A percentile compares a stretch with the other conserved stretches of the same genome.
Evolutionary conservation across 352 stramenopile genomes (phyloP).

Genomic region (Aphanomyces invadans): DNA sequence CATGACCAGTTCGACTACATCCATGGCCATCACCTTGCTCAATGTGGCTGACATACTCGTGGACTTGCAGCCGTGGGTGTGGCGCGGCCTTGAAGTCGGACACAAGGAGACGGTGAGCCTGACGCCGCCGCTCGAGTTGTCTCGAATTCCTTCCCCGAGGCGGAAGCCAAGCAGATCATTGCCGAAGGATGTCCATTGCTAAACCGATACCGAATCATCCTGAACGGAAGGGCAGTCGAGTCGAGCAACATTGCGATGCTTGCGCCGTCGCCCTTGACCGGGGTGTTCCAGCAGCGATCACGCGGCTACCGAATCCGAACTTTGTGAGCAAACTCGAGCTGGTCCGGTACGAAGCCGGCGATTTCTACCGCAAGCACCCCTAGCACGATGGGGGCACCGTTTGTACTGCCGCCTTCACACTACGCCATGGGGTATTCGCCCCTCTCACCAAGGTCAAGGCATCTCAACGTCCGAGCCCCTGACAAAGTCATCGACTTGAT

Average conservation of each 20-base stretch:
- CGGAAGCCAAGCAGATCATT: slow-evolving; percentile 47
- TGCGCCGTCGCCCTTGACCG: not conserved
- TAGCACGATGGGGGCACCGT: too few species aligned
- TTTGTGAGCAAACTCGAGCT: slow-evolving; percentile 65
- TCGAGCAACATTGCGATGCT: not conserved
- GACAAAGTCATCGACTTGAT: too few species aligned
- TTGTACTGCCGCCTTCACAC: too few species aligned
- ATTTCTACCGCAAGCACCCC: slow-evolving; percentile 78
- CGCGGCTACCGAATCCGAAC: slow-evolving; percentile 54
- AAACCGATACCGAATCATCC: not conserved
- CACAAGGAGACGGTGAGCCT: slow-evolving; percentile 68
- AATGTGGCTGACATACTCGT: too few species aligned
- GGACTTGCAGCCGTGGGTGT: too few species aligned
- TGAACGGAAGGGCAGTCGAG: not conserved
- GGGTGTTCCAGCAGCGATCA: slow-evolving; percentile 53
- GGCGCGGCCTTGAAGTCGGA: too few species aligned
- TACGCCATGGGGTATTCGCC: too few species aligned
- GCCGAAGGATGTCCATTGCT: slow-evolving; percentile 28
- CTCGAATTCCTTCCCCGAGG: slow-evolving; percentile 61
- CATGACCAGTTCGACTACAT: too few species aligned
- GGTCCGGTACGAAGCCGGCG: slow-evolving; percentile 63
- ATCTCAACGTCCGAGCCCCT: too few species aligned
- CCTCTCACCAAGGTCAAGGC: too few species aligned
- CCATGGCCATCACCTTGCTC: too few species aligned
- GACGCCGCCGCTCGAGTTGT: slow-evolving; percentile 64